Conservation (phyloP, 139 green algal genomes). For the Zygnema circumcarinatum region DNA sequence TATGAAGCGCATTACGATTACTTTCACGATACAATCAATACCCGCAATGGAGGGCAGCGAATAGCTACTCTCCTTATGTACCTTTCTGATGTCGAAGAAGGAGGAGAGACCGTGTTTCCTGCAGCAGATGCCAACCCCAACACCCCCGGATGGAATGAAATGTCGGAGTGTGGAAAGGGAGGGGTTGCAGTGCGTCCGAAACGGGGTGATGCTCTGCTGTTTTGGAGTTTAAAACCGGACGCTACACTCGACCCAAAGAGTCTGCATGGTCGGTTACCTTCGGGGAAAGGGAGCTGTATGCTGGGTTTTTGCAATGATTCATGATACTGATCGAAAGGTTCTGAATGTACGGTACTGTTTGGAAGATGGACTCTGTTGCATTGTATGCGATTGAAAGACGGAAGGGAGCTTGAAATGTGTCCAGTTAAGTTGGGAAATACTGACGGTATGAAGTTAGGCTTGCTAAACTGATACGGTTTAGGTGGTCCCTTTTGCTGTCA, state of each 20-base stretch:
- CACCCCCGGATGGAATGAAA: conserved; percentile 6
- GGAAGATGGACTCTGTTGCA: neutral
- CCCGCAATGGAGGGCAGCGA: conserved; percentile 74
- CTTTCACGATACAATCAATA: conserved; percentile 80
- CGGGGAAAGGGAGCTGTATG: neutral
- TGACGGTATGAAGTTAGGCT: too few relatives aligned
- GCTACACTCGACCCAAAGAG: conserved; percentile 66
- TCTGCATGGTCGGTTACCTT: conserved; percentile 34
- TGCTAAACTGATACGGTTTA: too few relatives aligned
- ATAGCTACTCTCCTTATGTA: conserved; percentile 85
- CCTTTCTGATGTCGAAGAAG: conserved; percentile 77
- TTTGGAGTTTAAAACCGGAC: conserved; percentile 74
- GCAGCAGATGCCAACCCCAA: conserved; percentile 19
- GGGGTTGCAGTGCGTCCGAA: conserved; percentile 56
- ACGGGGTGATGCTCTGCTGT: conserved; percentile 67
- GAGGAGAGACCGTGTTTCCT: conserved; percentile 77
- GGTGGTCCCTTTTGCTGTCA: too few relatives aligned
- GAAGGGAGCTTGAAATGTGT: too few relatives aligned
- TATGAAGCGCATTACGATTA: conserved; percentile 69
- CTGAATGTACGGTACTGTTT: neutral
- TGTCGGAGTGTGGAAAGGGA: conserved; percentile 40
- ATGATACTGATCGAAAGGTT: neutral
- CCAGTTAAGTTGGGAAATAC: too few relatives aligned
- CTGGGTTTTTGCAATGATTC: neutral
- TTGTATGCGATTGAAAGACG: neutral